These are phyloP conservation scores for Tulasnella sp. DNA, from an alignment of 768 basidiomycete genomes.

Conservation along the genomic window DNA sequence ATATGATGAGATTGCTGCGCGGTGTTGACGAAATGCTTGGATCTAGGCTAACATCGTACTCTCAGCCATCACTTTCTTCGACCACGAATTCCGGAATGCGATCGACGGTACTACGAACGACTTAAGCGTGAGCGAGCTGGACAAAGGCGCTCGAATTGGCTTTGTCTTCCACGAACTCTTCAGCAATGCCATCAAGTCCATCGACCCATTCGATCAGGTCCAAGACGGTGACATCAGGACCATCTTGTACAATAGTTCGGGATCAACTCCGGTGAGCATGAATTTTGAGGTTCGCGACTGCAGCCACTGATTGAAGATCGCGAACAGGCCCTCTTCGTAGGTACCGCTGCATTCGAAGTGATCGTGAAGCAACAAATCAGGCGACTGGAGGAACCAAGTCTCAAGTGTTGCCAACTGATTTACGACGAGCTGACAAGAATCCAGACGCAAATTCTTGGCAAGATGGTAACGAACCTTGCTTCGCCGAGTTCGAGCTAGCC, in stretches of 20 bases:
- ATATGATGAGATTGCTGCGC: neutral
- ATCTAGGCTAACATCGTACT: constrained; percentile 76
- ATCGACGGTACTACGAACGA: constrained; percentile 99
- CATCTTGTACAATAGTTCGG: constrained; percentile 93
- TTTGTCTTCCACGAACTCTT: constrained; percentile 99
- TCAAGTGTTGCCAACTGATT: constrained; percentile 94
- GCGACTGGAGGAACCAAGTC: constrained; percentile 87
- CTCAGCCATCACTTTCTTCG: constrained; percentile 96
- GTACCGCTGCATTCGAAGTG: constrained; percentile 95
- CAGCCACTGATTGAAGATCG: constrained; percentile 60
- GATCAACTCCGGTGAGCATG: constrained; percentile 42
- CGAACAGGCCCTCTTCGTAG: constrained; percentile 94
- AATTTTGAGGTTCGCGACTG: neutral
- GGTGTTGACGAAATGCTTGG: neutral
- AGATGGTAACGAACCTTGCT: constrained; percentile 63
- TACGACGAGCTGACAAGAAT: constrained; percentile 98
- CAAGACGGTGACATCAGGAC: constrained; percentile 98
- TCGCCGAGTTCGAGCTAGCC: neutral
- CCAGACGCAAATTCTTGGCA: constrained; percentile 80
- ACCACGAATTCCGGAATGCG: constrained; percentile 91
- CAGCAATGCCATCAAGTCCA: constrained; percentile 92
- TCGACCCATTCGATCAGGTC: constrained; percentile 98
- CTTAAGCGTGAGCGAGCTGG: constrained; percentile 89
- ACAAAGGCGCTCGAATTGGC: constrained; percentile 96
- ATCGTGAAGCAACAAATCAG: constrained; percentile 99